Conservation (phyloP, 2,329 filamentous ascomycete genomes). For the Microcera coccophila region DNA sequence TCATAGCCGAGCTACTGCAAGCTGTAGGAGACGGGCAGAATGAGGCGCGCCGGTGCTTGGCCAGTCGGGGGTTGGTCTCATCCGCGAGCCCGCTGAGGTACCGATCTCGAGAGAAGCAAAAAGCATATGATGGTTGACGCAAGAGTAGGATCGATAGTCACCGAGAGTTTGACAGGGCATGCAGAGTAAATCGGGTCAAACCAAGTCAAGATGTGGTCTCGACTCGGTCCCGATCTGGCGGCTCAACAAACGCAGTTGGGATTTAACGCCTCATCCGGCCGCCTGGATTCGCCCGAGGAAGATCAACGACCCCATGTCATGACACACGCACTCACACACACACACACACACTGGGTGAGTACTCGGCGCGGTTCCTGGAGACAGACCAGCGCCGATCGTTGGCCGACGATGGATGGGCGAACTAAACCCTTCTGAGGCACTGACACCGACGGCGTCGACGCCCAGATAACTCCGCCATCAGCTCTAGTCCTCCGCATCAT, state of each 20-base stretch:
- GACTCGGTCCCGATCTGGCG: background rate
- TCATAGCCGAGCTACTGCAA: background rate
- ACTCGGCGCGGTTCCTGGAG: too few relatives aligned
- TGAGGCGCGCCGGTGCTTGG: constrained; percentile 1
- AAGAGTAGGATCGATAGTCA: background rate
- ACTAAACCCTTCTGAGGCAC: background rate
- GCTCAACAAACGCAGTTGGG: background rate
- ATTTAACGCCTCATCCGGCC: background rate
- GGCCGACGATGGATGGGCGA: background rate
- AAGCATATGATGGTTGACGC: background rate
- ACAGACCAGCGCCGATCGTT: too few relatives aligned
- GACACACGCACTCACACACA: too few relatives aligned
- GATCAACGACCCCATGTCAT: too few relatives aligned
- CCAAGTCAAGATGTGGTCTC: background rate
- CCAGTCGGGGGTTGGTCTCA: background rate
- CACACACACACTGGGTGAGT: too few relatives aligned
- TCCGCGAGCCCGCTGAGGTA: background rate
- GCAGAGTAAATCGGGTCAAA: too few relatives aligned
- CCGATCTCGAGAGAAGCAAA: background rate
- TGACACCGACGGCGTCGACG: background rate
- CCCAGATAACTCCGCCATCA: background rate
- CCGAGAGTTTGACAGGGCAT: background rate
- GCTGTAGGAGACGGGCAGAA: background rate
- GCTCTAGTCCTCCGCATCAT: background rate
- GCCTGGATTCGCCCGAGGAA: too few relatives aligned